Evolutionary conservation across 208 protist genomes (phyloP).

Genomic region (Leishmania aethiopica): DNA sequence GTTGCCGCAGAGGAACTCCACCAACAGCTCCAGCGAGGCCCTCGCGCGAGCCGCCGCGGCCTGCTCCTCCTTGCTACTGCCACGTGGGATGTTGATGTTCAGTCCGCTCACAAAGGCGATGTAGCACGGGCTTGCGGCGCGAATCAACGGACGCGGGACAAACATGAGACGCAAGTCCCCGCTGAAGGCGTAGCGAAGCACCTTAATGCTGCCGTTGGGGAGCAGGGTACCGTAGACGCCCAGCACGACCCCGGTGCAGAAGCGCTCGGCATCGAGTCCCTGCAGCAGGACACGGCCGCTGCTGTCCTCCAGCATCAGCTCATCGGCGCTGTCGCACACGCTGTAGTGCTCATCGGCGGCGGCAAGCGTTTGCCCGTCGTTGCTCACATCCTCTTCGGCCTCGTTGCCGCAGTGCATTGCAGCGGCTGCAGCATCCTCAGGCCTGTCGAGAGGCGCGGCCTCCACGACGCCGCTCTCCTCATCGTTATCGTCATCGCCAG

Average conservation of each 20-base stretch:
- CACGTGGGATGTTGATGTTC: conserved; percentile 33
- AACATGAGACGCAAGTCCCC: conserved; percentile 44
- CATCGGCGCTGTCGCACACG: conserved; percentile 61
- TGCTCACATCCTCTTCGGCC: conserved; percentile 17
- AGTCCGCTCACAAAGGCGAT: conserved; percentile 85
- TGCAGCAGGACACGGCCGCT: conserved; percentile 76
- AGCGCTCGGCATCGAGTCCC: conserved; percentile 46
- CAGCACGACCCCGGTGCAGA: conserved; percentile 85
- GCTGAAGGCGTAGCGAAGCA: conserved; percentile 65
- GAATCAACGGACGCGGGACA: conserved; percentile 45
- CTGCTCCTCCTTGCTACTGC: conserved; percentile 22
- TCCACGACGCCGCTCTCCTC: conserved; percentile 6
- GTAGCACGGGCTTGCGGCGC: conserved; percentile 61
- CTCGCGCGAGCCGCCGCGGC: conserved; percentile 31
- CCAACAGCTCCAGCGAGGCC: conserved; percentile 67
- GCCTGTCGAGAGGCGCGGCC: conserved; percentile 13
- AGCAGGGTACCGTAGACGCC: conserved; percentile 70
- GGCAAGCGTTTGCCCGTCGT: conserved; percentile 22
- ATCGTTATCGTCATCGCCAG: conserved; percentile 77
- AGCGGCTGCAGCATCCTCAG: conserved; percentile 8
- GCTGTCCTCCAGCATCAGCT: conserved; percentile 82
- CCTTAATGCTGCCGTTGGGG: conserved; percentile 63
- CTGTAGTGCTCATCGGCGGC: conserved; percentile 46
- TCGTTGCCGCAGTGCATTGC: background rate
- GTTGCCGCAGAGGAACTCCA: conserved; percentile 82